phyloP scores from a whole-genome alignment of 2,329 filamentous ascomycete genomes.

The Pseudocercospora eumusae region DNA sequence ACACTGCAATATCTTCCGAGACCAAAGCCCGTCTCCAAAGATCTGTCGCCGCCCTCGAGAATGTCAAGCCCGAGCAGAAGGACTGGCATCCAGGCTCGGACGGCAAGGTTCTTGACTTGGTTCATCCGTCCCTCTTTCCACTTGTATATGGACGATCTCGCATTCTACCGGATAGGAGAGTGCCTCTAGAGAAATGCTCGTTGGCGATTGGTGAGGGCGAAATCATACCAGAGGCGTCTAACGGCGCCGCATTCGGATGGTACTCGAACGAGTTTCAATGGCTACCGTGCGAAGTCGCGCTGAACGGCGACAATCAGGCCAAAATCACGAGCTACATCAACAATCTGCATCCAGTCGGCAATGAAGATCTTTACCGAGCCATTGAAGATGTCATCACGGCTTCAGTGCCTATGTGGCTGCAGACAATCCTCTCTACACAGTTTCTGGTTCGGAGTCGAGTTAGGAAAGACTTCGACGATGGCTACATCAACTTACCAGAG shows the following conservation, averaged over 20 bases:
- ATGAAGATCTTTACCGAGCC: conserved; percentile 27
- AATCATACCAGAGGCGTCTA: conserved; percentile 13
- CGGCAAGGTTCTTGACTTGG: conserved; percentile 60
- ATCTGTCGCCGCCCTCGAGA: conserved; percentile 52
- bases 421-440: conserved; percentile 11
- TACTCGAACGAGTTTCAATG: conserved; percentile 29
- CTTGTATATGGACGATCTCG: conserved; percentile 55
- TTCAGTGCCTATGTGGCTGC: conserved; percentile 33
- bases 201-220: conserved; percentile 37
- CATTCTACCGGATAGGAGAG: conserved; percentile 40
- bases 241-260: neutral
- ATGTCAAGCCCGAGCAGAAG: conserved; percentile 39
- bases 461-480: neutral
- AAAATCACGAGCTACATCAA: conserved; percentile 35
- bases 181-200: conserved; percentile 37
- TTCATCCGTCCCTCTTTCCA: conserved; percentile 65
- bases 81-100: conserved; percentile 65
- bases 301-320: conserved; percentile 16
- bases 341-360: conserved; percentile 30
- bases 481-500: neutral
- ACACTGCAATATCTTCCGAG: conserved; percentile 45
- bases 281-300: conserved; percentile 30
- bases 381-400: conserved; percentile 31
- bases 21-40: conserved; percentile 47
- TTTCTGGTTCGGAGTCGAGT: neutral